phyloP scores from a whole-genome alignment of 2,329 filamentous ascomycete species.

The Colletotrichum sp. region DNA sequence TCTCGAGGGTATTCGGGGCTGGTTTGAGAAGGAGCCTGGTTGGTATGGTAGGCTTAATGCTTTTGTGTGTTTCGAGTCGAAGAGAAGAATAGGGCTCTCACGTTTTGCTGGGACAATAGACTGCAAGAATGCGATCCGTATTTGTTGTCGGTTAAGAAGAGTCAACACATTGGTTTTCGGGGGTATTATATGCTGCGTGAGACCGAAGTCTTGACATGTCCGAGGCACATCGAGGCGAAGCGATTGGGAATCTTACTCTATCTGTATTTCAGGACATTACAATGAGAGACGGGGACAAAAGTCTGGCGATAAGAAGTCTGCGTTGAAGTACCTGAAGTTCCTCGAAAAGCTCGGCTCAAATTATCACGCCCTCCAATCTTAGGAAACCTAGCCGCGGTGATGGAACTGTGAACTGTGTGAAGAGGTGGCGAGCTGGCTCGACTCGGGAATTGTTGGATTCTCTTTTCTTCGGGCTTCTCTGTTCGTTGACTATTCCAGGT shows the following conservation, averaged over 20 bases:
- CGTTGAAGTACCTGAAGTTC: rapidly evolving
- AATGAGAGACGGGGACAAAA: background rate
- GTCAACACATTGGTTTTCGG: background rate
- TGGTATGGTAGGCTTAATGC: background rate
- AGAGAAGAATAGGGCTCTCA: rapidly evolving
- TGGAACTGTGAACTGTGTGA: background rate
- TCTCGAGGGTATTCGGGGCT: background rate
- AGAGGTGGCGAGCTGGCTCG: background rate
- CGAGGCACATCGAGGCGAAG: no score
- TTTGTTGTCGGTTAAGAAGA: background rate
- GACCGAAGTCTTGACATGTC: background rate
- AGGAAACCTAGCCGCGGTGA: background rate
- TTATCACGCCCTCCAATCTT: rapidly evolving
- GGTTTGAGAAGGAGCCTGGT: background rate
- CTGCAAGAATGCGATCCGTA: background rate
- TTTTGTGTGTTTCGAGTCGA: background rate
- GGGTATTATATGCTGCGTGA: background rate
- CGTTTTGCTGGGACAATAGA: background rate
- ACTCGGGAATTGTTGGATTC: background rate
- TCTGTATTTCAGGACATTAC: background rate
- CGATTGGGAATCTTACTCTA: background rate
- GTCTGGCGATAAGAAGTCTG: background rate
- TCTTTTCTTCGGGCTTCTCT: background rate
- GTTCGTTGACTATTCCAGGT: background rate
- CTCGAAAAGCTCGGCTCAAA: rapidly evolving